Percentiles rank a stretch among this genome's conserved stretches.
These are phyloP conservation scores for Phytophthora sojae DNA, from an alignment of 352 stramenopile genomes.

Conservation along the genomic window DNA sequence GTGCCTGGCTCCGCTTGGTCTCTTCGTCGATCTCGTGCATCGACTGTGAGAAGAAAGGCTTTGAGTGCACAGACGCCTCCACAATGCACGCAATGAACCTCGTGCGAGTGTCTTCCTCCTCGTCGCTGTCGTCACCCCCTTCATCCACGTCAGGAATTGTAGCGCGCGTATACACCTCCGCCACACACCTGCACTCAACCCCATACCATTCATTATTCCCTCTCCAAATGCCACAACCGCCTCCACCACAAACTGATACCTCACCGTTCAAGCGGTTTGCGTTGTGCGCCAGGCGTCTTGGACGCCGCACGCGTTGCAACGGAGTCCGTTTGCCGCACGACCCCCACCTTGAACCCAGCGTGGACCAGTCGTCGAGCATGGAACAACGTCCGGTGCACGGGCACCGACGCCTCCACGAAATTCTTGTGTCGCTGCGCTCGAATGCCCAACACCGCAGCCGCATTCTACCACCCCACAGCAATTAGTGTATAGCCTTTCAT, in stretches of 20 bases:
- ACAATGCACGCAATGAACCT: slow-evolving; percentile 52
- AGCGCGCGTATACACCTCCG: slow-evolving; percentile 54
- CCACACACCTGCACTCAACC: slow-evolving; percentile 37
- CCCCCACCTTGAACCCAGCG: slow-evolving; percentile 63
- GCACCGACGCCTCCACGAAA: slow-evolving; percentile 64
- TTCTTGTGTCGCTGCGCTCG: slow-evolving; percentile 38
- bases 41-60: slow-evolving; percentile 42
- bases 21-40: slow-evolving; percentile 42
- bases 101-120: slow-evolving; percentile 4
- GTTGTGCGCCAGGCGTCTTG: slow-evolving; percentile 12
- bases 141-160: slow-evolving; percentile 45
- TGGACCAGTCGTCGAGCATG: slow-evolving; percentile 55
- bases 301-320: slow-evolving; percentile 24
- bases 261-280: slow-evolving; percentile 49
- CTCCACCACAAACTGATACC: background rate
- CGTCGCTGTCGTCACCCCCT: slow-evolving; percentile 8
- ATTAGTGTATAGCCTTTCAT: background rate
- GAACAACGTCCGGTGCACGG: slow-evolving; percentile 47
- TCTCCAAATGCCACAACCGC: slow-evolving; percentile 17
- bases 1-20: slow-evolving; percentile 31
- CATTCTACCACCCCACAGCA: slow-evolving; percentile 24
- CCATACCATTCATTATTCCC: slow-evolving; percentile 10
- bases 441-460: slow-evolving; percentile 48
- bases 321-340: slow-evolving; percentile 76
- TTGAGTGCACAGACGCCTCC: slow-evolving; percentile 45